Evolutionary conservation across 495 filamentous ascomycete genomes (phyloP).

Genomic region (Aspergillus homomorphus): DNA sequence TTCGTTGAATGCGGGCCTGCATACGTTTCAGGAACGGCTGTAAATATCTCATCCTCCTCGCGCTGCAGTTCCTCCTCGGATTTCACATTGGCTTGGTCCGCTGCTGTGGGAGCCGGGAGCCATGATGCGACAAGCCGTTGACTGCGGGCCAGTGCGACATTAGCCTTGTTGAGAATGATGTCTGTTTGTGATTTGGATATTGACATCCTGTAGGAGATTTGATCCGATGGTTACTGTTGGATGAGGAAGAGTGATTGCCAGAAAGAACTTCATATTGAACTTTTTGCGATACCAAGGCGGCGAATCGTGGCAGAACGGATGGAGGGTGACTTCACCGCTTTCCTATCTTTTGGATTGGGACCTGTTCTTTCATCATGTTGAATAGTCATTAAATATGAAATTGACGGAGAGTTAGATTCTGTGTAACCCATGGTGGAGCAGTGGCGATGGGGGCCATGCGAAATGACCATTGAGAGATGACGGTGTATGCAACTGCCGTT

Average conservation of each 20-base stretch:
- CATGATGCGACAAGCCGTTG: slow-evolving; percentile 52
- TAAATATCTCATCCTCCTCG: slow-evolving; percentile 52
- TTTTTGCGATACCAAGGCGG: slow-evolving; percentile 19
- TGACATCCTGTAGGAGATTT: slow-evolving; percentile 24
- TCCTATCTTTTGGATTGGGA: neutral
- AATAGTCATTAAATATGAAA: too few species aligned
- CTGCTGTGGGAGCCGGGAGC: slow-evolving; percentile 45
- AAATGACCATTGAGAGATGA: too few species aligned
- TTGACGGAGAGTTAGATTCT: too few species aligned
- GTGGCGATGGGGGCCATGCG: too few species aligned
- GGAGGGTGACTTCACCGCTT: slow-evolving; percentile 3
- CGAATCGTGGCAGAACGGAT: slow-evolving; percentile 9
- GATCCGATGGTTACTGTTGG: neutral
- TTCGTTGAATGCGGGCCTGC: slow-evolving; percentile 9
- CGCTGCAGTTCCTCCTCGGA: slow-evolving; percentile 42
- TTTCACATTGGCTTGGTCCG: slow-evolving; percentile 42
- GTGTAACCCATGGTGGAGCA: too few species aligned
- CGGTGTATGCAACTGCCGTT: too few species aligned
- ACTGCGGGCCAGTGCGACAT: slow-evolving; percentile 48
- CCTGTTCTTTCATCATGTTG: neutral
- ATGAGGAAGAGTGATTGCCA: neutral
- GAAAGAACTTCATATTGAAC: neutral
- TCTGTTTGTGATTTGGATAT: slow-evolving; percentile 42
- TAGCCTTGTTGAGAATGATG: slow-evolving; percentile 49
- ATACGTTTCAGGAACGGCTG: slow-evolving; percentile 51